Base-by-base conservation (phyloP, 2,329 filamentous ascomycete genomes). In the Phialocephala subalpina region DNA sequence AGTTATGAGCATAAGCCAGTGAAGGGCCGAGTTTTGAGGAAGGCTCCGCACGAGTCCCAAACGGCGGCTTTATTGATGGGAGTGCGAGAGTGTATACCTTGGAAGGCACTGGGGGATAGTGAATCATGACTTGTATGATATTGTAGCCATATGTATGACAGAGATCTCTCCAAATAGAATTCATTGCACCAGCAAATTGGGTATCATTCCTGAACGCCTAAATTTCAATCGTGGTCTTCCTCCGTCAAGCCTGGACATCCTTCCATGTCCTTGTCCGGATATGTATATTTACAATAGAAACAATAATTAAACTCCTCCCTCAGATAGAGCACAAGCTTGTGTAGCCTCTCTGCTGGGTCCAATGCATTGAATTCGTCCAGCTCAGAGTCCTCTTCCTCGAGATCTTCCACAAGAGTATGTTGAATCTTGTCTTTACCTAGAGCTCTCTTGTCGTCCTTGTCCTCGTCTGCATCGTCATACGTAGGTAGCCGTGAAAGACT, bases 251-350 rank as follows among this genome's bases (percentile, higher is more conserved):
- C 96, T 0, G 96, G 95, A 82, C 96, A 99, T 0, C 92, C 94
- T 14, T 96, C 93, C 90, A 97, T 90, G 40, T 82, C 79, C 40
- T 81, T 82, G 74, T 93, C 89, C 0, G 89, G 86, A 77, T 97
- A 99, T 60, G 83, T 82, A 78, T 86, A 91, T 78, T 97, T 98
- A 80, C 96, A 99, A 92, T 94, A 99, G 77, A 97, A 97, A 80
- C 96, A 99, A 77, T 99, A 99, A 53, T 84, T 80, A 74, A 93
- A 87, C 74, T 86, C 86, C 58, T 88, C 82, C 42, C 96, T 86
- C 62, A 99, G 78, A 78, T 92, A 89, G 20, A 80, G 77, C 11
- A 97, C 84, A 16, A 97, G 78, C 71, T 82, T 87, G 9, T 82
- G 80, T 68, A 98, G 79, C 70, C 88, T 87, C 73, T 97, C 91